Evolutionary conservation across 2,329 filamentous ascomycete species (phyloP).

Genomic region (Colletotrichum kahawae): DNA sequence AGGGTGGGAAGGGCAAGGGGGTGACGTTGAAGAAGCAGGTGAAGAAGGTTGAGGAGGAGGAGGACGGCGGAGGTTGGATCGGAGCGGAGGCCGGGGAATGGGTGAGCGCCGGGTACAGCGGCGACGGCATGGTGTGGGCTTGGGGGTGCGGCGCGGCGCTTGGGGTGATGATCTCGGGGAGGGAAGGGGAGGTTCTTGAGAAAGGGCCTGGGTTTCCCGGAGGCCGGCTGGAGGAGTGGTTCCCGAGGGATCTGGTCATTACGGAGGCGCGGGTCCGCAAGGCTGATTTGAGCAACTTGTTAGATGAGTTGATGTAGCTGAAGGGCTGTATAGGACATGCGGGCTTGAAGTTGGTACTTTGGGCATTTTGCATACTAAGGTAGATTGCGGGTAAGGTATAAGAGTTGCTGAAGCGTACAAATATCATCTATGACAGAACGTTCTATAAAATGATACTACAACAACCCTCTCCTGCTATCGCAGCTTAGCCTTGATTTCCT

Average conservation of each 20-base stretch:
- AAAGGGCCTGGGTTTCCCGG: slow-evolving; percentile 37
- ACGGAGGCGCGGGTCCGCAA: slow-evolving; percentile 37
- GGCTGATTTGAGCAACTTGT: slow-evolving; percentile 40
- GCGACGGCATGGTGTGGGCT: slow-evolving; percentile 59
- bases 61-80: neutral
- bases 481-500: too few relatives aligned
- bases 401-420: too few relatives aligned
- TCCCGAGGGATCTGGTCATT: slow-evolving; percentile 40
- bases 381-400: too few relatives aligned
- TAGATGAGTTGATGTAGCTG: slow-evolving; percentile 20
- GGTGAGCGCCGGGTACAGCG: slow-evolving; percentile 56
- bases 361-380: too few relatives aligned
- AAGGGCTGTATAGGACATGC: neutral
- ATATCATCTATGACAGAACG: too few relatives aligned
- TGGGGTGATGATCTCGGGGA: slow-evolving; percentile 49
- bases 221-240: slow-evolving; percentile 43
- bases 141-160: slow-evolving; percentile 56
- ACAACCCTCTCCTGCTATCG: too few relatives aligned
- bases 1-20: neutral
- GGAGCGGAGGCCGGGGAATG: slow-evolving; percentile 44
- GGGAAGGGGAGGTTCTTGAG: slow-evolving; percentile 33
- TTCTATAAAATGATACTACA: too few relatives aligned
- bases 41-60: neutral
- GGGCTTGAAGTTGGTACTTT: too few relatives aligned
- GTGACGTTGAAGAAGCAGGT: neutral